Evolutionary conservation across 2,329 filamentous ascomycete species (phyloP).

Genomic region (Ceratocystis alfenasii): DNA sequence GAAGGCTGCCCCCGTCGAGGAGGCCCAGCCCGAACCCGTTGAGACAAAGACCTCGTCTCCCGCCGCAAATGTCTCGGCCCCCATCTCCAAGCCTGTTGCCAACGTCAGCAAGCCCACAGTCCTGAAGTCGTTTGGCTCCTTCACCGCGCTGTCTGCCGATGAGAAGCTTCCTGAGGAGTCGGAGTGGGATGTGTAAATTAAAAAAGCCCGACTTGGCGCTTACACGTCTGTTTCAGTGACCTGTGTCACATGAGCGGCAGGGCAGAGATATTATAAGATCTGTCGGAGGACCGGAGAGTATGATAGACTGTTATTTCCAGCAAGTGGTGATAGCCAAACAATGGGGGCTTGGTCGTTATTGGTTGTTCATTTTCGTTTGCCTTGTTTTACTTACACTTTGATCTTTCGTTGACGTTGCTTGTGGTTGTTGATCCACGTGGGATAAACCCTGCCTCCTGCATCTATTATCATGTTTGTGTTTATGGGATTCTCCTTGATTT

Average conservation of each 20-base stretch:
- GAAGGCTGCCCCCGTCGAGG: constrained; percentile 24
- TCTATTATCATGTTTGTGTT: constrained; percentile 17
- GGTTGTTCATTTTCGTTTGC: constrained; percentile 8
- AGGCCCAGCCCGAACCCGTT: constrained; percentile 19
- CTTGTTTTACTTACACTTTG: constrained; percentile 8
- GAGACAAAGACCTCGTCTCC: constrained; percentile 24
- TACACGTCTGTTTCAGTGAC: neutral
- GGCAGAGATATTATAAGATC: neutral
- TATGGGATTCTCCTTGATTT: constrained; percentile 8
- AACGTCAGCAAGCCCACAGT: constrained; percentile 24
- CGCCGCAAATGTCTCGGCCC: constrained; percentile 23
- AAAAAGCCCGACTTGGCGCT: no score
- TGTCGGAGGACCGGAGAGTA: neutral
- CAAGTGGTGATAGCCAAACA: constrained; percentile 2
- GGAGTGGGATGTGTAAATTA: constrained; percentile 42
- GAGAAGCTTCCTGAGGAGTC: constrained; percentile 35
- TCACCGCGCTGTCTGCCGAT: constrained; percentile 38
- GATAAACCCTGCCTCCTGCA: neutral
- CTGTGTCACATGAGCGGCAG: neutral
- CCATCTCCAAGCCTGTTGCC: constrained; percentile 26
- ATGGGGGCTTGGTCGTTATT: neutral
- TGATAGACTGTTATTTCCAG: constrained; percentile 10
- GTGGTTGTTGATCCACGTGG: neutral
- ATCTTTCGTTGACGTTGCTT: constrained; percentile 5
- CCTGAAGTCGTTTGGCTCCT: constrained; percentile 34